Conservation (phyloP, 2,329 filamentous ascomycete species). For the Myotisia sp. region DNA sequence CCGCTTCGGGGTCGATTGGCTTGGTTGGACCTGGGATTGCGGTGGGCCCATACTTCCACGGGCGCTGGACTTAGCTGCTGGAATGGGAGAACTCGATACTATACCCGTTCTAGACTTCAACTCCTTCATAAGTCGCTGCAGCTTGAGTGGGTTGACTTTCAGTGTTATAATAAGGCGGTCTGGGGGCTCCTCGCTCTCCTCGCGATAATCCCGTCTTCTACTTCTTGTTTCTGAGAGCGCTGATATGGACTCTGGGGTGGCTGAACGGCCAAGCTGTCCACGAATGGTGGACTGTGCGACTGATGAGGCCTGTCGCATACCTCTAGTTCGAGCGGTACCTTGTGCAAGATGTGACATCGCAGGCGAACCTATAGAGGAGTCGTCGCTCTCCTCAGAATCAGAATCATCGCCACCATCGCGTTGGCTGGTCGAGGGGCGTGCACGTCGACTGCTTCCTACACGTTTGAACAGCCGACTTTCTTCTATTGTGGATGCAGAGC, state of each 20-base stretch:
- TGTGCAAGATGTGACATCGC: slow-evolving; percentile 52
- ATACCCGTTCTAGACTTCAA: slow-evolving; percentile 30
- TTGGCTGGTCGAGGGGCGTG: slow-evolving; percentile 43
- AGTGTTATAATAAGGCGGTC: slow-evolving; percentile 60
- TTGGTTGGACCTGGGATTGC: slow-evolving; percentile 12
- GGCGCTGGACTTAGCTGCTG: slow-evolving; percentile 32
- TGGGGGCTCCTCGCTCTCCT: slow-evolving; percentile 63
- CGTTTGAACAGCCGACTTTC: slow-evolving; percentile 80
- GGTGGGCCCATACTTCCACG: slow-evolving; percentile 16
- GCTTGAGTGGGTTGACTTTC: slow-evolving; percentile 55
- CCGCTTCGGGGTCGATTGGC: slow-evolving; percentile 17
- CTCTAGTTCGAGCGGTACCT: slow-evolving; percentile 72
- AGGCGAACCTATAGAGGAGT: slow-evolving; percentile 75
- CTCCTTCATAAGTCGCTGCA: slow-evolving; percentile 51
- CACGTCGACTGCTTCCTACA: slow-evolving; percentile 46
- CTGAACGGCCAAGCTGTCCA: slow-evolving; percentile 55
- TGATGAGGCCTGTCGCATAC: slow-evolving; percentile 76
- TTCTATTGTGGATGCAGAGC: slow-evolving; percentile 64
- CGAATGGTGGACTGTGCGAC: slow-evolving; percentile 76
- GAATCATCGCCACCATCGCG: slow-evolving; percentile 55
- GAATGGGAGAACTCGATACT: slow-evolving; percentile 26
- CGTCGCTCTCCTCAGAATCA: slow-evolving; percentile 84
- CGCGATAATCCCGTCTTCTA: slow-evolving; percentile 52
- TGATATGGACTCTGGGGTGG: slow-evolving; percentile 63
- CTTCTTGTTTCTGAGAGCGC: slow-evolving; percentile 62